Base-by-base conservation (phyloP, 495 filamentous ascomycete genomes). In the Tuber magnatum region DNA sequence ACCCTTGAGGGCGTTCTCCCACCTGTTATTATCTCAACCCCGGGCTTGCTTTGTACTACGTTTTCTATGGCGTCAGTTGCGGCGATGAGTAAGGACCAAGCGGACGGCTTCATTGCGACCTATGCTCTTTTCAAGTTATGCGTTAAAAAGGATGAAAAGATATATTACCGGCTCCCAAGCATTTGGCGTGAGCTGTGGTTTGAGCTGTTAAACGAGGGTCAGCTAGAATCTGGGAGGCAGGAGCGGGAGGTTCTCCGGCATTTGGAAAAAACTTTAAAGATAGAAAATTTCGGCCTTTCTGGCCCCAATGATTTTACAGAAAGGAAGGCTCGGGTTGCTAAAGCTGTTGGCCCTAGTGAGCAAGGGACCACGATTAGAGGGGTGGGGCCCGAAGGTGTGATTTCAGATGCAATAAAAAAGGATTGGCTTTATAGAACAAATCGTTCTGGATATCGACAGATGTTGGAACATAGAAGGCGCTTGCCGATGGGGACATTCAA, bases 401-500 rank as follows among this genome's bases (percentile, higher is more conserved):
- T 28, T 35, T 65, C 28, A 16, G 38, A 43, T 1, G 68, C 65
- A 70, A 71, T 76, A 32, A 74, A 65, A 70, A 51, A 70, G 70
- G 44, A 32, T 44, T 78, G 80, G 71, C 35, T 82, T 84, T 43
- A 84, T 71, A 65, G 43, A 69, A 85, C 85, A 80, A 85, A 83
- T 87, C 85, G 70, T 85, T 80, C 85, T 42, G 84, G 84, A 20
- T 89, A 87, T 75, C 82, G 86, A 32, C 80, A 81, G 12, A 89
- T 89, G 88, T 79, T 86, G 44, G 80, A 80, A 41, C 85, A 84
- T 72, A 85, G 95, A 68, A 89, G 88, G 84, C 90, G 89, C 73
- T 86, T 99, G 38, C 95, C 95, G 7, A 97, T 99, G 84, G 97
- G 92, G 91, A 86, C 87, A 48, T 97, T 94, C 83, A 91, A 90